These are phyloP conservation scores for Xylaria hypoxylon DNA, from an alignment of 2,329 filamentous ascomycete species.

Conservation along the genomic window DNA sequence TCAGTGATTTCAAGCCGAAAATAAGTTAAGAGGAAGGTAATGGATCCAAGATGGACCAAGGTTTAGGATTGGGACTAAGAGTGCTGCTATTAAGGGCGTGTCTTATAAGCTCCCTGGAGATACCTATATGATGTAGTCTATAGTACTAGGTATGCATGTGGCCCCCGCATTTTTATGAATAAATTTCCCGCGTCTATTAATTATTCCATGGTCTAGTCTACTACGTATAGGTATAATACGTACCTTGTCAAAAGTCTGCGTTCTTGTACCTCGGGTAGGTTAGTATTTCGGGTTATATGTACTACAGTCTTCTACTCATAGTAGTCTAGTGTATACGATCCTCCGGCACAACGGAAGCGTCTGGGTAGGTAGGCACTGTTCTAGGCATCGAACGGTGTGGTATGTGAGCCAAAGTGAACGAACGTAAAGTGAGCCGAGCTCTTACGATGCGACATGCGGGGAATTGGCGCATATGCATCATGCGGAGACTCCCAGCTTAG, in stretches of 20 bases:
- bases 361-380: background rate
- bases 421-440: slow-evolving; percentile 37
- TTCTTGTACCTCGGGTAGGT: background rate
- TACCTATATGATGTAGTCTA: no score
- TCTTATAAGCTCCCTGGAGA: no score
- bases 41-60: background rate
- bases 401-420: slow-evolving; percentile 13
- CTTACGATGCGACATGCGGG: slow-evolving; percentile 37
- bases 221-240: background rate
- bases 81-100: background rate
- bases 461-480: slow-evolving; percentile 26
- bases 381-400: slow-evolving; percentile 27
- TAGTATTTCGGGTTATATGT: background rate
- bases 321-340: slow-evolving; percentile 3
- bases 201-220: no score
- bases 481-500: slow-evolving; percentile 21
- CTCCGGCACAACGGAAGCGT: slow-evolving; percentile 23
- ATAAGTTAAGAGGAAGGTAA: background rate
- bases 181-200: background rate
- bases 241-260: background rate
- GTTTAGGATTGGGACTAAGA: background rate
- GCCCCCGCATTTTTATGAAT: no score
- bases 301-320: no score
- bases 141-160: no score
- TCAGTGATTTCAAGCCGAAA: background rate